Percentiles rank a stretch among this genome's conserved stretches.
phyloP scores from a whole-genome alignment of 2,329 filamentous ascomycete species.

The Ophiostoma quercus region DNA sequence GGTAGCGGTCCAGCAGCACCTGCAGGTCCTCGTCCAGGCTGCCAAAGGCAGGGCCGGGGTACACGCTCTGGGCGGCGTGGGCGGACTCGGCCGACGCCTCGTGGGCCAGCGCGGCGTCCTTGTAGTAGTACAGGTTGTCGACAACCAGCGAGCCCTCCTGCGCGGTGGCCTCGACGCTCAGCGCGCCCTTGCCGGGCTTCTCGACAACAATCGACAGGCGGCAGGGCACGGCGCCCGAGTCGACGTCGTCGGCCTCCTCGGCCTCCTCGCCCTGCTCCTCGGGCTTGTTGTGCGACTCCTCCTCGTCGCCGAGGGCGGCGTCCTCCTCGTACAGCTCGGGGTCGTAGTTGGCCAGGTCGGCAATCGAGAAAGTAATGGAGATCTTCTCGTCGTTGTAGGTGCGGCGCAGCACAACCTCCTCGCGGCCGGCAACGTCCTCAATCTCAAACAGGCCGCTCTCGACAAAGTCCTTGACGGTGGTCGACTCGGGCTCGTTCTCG shows the following conservation, averaged over 20 bases:
- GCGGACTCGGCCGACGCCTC: slow-evolving; percentile 69
- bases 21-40: slow-evolving; percentile 96
- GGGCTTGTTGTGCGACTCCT: slow-evolving; percentile 46
- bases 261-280: slow-evolving; percentile 53
- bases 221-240: slow-evolving; percentile 64
- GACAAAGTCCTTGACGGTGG: slow-evolving; percentile 80
- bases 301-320: slow-evolving; percentile 51
- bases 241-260: slow-evolving; percentile 44
- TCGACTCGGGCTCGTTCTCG: slow-evolving; percentile 63
- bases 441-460: slow-evolving; percentile 80
- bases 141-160: slow-evolving; percentile 83
- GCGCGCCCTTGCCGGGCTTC: slow-evolving; percentile 77
- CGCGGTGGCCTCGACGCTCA: slow-evolving; percentile 79
- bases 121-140: slow-evolving; percentile 86
- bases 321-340: slow-evolving; percentile 56
- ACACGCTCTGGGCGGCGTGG: slow-evolving; percentile 70
- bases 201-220: slow-evolving; percentile 82
- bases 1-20: slow-evolving; percentile 82
- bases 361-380: slow-evolving; percentile 76
- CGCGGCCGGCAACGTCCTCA: slow-evolving; percentile 73
- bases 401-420: slow-evolving; percentile 80
- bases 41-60: slow-evolving; percentile 86
- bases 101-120: slow-evolving; percentile 70
- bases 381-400: slow-evolving; percentile 78
- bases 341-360: slow-evolving; percentile 67